Conservation (phyloP, 129 eudicot species). For the Lactuca sativa region DNA sequence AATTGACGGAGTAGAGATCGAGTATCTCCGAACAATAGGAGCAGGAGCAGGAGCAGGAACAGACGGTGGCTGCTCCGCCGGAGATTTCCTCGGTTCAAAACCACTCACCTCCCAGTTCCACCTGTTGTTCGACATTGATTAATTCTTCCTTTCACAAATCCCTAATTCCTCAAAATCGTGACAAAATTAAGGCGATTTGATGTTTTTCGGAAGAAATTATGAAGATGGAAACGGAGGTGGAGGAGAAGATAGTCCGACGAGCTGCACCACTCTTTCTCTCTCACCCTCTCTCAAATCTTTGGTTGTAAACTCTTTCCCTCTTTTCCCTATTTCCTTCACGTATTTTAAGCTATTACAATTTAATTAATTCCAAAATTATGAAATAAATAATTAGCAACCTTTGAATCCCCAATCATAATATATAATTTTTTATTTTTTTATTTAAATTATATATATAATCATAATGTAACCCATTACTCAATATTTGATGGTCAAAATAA, state of each 20-base stretch:
- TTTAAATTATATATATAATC: neutral
- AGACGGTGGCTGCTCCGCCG: constrained; percentile 31
- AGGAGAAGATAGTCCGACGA: constrained; percentile 30
- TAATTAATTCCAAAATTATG: neutral
- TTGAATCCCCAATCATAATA: neutral
- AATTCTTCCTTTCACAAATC: constrained; percentile 44
- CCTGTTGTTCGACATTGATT: constrained; percentile 57
- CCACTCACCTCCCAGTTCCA: constrained; percentile 99
- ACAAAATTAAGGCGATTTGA: neutral
- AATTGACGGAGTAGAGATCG: constrained; percentile 62
- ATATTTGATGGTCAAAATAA: no score
- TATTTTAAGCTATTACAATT: constrained; percentile 9
- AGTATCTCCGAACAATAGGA: constrained; percentile 68
- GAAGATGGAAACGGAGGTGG: constrained; percentile 22
- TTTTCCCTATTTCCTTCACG: constrained; percentile 22
- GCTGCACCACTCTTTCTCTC: constrained; percentile 20
- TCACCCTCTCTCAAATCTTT: constrained; percentile 34
- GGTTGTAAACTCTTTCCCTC: constrained; percentile 30
- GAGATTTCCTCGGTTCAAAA: constrained; percentile 73
- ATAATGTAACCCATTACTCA: neutral
- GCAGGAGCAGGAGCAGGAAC: constrained; percentile 41
- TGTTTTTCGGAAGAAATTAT: constrained; percentile 17
- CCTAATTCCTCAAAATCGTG: constrained; percentile 16
- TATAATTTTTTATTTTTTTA: no score
- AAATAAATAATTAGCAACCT: neutral